phyloP scores from a whole-genome alignment of 805 yeast genomes.

The Wickerhamiella sergipiensis region DNA sequence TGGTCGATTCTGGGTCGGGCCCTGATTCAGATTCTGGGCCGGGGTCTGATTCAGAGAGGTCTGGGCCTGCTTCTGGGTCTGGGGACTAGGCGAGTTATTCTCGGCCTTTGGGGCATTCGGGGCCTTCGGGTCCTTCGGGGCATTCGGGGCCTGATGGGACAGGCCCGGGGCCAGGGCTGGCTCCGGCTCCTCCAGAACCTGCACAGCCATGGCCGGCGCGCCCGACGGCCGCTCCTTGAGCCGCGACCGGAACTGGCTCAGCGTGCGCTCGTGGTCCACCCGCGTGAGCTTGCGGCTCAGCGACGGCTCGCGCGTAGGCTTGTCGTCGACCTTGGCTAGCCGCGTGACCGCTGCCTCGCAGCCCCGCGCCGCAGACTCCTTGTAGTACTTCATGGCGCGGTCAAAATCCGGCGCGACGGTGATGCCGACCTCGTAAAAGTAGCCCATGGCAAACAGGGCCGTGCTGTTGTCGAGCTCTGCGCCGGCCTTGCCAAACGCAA shows the following conservation, averaged over 20 bases:
- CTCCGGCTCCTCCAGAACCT: neutral
- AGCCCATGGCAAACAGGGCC: slow-evolving; percentile 58
- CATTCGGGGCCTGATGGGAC: no score
- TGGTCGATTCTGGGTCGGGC: no score
- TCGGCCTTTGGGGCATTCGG: no score
- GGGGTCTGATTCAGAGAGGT: no score
- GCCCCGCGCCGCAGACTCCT: slow-evolving; percentile 40
- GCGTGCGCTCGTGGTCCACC: slow-evolving; percentile 11
- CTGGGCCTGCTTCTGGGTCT: no score
- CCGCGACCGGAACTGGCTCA: slow-evolving; percentile 1
- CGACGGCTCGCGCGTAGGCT: slow-evolving; percentile 5
- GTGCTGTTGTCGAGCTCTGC: slow-evolving; percentile 45
- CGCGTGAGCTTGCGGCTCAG: slow-evolving; percentile 13
- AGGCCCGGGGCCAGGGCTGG: no score
- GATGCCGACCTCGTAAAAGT: slow-evolving; percentile 53
- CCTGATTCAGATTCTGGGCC: no score
- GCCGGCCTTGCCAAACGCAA: slow-evolving; percentile 51
- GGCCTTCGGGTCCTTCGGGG: no score
- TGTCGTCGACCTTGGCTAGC: slow-evolving; percentile 10
- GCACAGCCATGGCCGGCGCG: neutral
- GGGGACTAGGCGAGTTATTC: no score
- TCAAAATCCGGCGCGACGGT: slow-evolving; percentile 34
- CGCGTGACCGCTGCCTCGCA: slow-evolving; percentile 24
- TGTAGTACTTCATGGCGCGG: slow-evolving; percentile 38
- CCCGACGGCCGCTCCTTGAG: neutral